Conservation (phyloP, 1,284 basidiomycete species). For the Ustilago trichophora region DNA sequence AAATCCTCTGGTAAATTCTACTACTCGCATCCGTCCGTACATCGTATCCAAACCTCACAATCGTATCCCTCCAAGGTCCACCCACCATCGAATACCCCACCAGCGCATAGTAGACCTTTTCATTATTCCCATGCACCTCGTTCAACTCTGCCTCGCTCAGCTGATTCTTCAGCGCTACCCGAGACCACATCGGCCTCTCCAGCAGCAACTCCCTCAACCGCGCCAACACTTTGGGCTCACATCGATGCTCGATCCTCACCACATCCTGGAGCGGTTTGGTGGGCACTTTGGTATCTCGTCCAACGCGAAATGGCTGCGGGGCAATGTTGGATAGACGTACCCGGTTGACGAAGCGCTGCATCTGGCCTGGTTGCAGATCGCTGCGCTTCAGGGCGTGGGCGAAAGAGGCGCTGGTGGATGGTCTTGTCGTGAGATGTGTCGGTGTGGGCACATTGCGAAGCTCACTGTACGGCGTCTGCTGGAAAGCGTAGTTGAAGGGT, state of each 20-base stretch:
- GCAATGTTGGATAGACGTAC: constrained; percentile 40
- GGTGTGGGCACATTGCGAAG: constrained; percentile 31
- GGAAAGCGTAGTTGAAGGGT: constrained; percentile 53
- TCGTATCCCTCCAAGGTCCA: constrained; percentile 90
- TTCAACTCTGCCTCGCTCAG: constrained; percentile 76
- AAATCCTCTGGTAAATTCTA: constrained; percentile 70
- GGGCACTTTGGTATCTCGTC: constrained; percentile 16
- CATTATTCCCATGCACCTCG: constrained; percentile 69
- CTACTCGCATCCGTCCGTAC: constrained; percentile 78
- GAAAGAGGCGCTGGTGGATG: not conserved
- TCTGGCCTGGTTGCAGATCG: not conserved
- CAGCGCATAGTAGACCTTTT: constrained; percentile 69
- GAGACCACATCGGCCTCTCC: constrained; percentile 86
- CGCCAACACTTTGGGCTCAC: constrained; percentile 11
- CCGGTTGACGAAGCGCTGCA: constrained; percentile 40
- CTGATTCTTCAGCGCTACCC: constrained; percentile 83
- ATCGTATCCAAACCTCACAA: constrained; percentile 88
- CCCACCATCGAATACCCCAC: constrained; percentile 85
- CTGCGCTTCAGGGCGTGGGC: constrained; percentile 3
- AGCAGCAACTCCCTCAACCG: constrained; percentile 60
- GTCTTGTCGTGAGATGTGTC: not conserved
- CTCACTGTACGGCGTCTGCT: constrained; percentile 49
- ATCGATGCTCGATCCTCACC: constrained; percentile 26
- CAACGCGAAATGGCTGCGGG: constrained; percentile 32
- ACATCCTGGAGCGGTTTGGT: constrained; percentile 22